Evolutionary conservation across 495 filamentous ascomycete genomes (phyloP).

Genomic region (Sphaerosporella brunnea): DNA sequence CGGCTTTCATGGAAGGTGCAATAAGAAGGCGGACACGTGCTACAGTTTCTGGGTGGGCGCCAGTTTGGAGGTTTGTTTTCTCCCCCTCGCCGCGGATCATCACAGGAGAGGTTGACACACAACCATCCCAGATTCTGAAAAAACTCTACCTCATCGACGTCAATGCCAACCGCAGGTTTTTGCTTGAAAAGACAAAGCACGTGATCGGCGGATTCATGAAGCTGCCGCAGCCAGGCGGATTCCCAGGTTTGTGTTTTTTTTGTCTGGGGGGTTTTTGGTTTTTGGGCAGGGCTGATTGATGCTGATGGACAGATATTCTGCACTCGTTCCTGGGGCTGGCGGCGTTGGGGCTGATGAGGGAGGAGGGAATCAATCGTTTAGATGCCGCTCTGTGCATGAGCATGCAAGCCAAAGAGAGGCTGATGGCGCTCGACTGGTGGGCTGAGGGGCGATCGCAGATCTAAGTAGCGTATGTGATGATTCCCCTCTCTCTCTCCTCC

Average conservation of each 20-base stretch:
- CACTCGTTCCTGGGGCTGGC: conserved; percentile 81
- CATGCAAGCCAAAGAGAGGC: conserved; percentile 30
- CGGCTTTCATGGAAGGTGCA: conserved; percentile 74
- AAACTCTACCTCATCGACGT: conserved; percentile 42
- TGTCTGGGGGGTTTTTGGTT: not conserved
- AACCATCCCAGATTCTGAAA: conserved; percentile 42
- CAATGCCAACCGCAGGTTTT: conserved; percentile 48
- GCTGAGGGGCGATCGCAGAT: not conserved
- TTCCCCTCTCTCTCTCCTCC: too few relatives aligned
- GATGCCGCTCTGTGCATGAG: conserved; percentile 56
- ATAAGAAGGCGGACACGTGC: conserved; percentile 84
- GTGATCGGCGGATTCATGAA: conserved; percentile 82
- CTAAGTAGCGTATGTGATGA: too few relatives aligned
- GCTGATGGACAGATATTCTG: conserved; percentile 44
- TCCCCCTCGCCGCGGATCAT: conserved; percentile 1
- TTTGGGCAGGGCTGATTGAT: not conserved
- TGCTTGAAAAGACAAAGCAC: conserved; percentile 82
- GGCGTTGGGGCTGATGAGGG: conserved; percentile 48
- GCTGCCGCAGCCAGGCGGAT: conserved; percentile 42
- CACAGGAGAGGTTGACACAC: conserved; percentile 8
- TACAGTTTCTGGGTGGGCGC: conserved; percentile 82
- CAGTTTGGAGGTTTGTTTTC: conserved; percentile 39
- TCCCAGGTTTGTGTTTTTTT: conserved; percentile 38
- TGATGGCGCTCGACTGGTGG: conserved; percentile 27
- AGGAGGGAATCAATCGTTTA: conserved; percentile 41